A percentile compares a stretch with the other conserved stretches of the same genome.
These are phyloP conservation scores for Leccinum imitatum DNA, from an alignment of 768 basidiomycete species.

Conservation along the genomic window DNA sequence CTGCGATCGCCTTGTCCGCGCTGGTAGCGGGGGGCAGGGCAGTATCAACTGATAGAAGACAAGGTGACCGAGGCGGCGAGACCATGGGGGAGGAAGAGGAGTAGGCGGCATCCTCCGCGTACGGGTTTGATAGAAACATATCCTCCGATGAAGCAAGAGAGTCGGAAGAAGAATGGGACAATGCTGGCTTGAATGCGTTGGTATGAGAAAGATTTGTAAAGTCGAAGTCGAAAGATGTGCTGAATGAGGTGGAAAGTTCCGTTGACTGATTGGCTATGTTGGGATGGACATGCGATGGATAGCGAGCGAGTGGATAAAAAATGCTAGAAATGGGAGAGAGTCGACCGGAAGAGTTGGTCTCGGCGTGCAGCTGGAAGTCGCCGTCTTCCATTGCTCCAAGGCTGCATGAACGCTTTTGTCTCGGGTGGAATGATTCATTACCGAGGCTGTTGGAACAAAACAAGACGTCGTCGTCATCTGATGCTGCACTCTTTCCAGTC, in stretches of 20 bases:
- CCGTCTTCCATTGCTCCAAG: constrained; percentile 44
- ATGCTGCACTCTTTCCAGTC: constrained; percentile 21
- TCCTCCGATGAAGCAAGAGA: constrained; percentile 14
- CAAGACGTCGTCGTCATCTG: constrained; percentile 51
- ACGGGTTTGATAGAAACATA: constrained; percentile 5
- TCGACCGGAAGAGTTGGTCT: constrained; percentile 15
- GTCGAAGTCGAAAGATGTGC: constrained; percentile 31
- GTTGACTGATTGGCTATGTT: constrained; percentile 14
- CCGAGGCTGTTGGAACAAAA: constrained; percentile 42
- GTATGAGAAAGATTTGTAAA: constrained; percentile 26
- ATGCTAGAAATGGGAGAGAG: constrained; percentile 27
- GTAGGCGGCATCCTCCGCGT: constrained; percentile 5
- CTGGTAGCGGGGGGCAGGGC: constrained; percentile 38
- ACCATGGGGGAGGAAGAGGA: constrained; percentile 11
- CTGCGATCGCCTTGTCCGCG: constrained; percentile 60
- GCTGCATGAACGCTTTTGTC: constrained; percentile 46
- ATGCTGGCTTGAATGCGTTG: constrained; percentile 24
- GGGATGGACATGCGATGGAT: constrained; percentile 14
- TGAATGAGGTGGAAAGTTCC: constrained; percentile 23
- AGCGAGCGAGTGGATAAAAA: constrained; percentile 14
- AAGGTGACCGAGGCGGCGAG: constrained; percentile 16
- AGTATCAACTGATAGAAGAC: constrained; percentile 2
- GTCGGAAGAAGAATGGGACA: constrained; percentile 21
- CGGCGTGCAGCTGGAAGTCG: constrained; percentile 20
- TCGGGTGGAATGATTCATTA: constrained; percentile 19